These are phyloP conservation scores for Aspergillus proliferans DNA, from an alignment of 2,329 filamentous ascomycete species.

Conservation along the genomic window DNA sequence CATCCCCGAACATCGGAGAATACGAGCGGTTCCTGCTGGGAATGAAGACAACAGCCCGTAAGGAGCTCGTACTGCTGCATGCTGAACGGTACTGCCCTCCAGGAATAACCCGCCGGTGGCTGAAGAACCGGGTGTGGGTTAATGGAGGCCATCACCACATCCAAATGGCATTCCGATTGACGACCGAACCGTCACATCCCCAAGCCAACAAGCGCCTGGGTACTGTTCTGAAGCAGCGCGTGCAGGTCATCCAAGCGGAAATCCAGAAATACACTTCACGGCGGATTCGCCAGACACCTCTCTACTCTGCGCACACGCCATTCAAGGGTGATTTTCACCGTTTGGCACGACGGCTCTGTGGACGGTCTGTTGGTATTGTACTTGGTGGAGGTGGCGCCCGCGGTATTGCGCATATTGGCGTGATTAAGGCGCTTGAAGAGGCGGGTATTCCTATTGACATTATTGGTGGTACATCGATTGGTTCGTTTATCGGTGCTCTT, in stretches of 20 bases:
- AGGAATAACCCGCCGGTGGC: slow-evolving; percentile 80
- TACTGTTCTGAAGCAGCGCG: slow-evolving; percentile 79
- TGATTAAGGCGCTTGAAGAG: slow-evolving; percentile 92
- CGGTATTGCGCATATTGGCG: slow-evolving; percentile 86
- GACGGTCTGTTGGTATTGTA: slow-evolving; percentile 89
- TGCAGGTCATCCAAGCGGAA: slow-evolving; percentile 91
- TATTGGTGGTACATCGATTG: slow-evolving; percentile 91
- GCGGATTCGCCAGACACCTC: slow-evolving; percentile 77
- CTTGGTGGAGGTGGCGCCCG: slow-evolving; percentile 88
- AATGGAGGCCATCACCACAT: slow-evolving; percentile 97
- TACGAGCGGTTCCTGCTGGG: slow-evolving; percentile 94
- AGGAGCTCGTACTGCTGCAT: slow-evolving; percentile 85
- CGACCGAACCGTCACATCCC: slow-evolving; percentile 68
- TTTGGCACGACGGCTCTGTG: slow-evolving; percentile 79
- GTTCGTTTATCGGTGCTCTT: slow-evolving; percentile 86
- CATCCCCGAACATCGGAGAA: slow-evolving; percentile 83
- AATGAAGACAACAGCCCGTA: slow-evolving; percentile 93
- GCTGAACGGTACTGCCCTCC: slow-evolving; percentile 79
- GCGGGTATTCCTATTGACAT: slow-evolving; percentile 94
- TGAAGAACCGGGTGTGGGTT: slow-evolving; percentile 92
- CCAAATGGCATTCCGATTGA: slow-evolving; percentile 82
- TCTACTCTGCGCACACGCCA: slow-evolving; percentile 85
- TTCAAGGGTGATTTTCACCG: slow-evolving; percentile 97
- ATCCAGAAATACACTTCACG: slow-evolving; percentile 97
- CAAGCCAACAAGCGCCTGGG: slow-evolving; percentile 68